Evolutionary conservation across 1,139 yeast genomes (phyloP), one percentile per base, ranked within the genome.

Genomic region (Suhomyces wounanorum): DNA sequence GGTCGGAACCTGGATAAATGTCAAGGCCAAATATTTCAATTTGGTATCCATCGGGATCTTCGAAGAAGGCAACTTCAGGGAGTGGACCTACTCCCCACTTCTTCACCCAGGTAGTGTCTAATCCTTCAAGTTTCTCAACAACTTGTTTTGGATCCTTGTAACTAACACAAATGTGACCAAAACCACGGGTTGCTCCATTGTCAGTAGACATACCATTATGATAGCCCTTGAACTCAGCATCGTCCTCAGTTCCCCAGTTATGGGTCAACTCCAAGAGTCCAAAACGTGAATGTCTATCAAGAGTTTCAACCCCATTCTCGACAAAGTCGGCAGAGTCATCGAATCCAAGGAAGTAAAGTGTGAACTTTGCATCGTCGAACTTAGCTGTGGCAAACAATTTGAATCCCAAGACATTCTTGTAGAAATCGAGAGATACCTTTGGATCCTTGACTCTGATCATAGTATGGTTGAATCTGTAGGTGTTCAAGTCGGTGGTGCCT

Each of bases 361-460:
- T 83, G 71, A 94, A 94, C 63, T 88, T 78, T 48, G 96, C 97
- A 38, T 66, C 82, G 42, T 80, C 83, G 64, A 78, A 80, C 39
- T 78, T 85, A 40, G 72, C 65, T 7, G 78, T 81, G 30, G 84
- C 75, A 41, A 87, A 70, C 49, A 92, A 65, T 59, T 85, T 82
- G 87, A 94, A 81, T 18, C 99, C 99, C 49, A 94, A 77, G 10
- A 83, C 84, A 45, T 87, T 83, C 51, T 78, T 76, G 74, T 94
- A 94, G 67, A 92, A 92, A 35, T 81, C 82, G 50, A 94, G 72
- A 1, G 97, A 85, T 57, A 77, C 81, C 52, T 75, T 72, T 6
- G 96, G 90, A 69, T 94, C 98, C 70, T 87, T 89, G 53, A 94
- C 87, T 63, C 99, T 83, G 58, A 92, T 79, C 99, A 94, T 94